Evolutionary conservation across 768 basidiomycete genomes (phyloP).

Genomic region (Mycena crocata): DNA sequence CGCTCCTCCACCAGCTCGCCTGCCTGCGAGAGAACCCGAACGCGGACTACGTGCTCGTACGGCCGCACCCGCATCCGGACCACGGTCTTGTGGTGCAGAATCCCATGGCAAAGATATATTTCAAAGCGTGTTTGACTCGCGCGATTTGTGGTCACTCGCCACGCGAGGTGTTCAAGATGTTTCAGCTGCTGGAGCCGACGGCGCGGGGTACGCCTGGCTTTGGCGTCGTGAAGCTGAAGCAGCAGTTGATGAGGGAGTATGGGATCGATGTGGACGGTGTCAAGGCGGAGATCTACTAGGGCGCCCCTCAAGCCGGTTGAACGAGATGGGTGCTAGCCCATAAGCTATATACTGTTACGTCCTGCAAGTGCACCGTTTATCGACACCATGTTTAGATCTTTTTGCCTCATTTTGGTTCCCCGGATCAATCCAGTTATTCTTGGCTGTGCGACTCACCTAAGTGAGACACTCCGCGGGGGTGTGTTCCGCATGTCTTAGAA

Average conservation of each 20-base stretch:
- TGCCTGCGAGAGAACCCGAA: constrained; percentile 22
- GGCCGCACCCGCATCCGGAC: constrained; percentile 24
- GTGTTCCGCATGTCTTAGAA: too few relatives aligned
- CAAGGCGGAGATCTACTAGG: too few relatives aligned
- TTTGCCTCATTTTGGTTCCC: too few relatives aligned
- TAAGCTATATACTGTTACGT: too few relatives aligned
- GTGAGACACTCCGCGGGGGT: too few relatives aligned
- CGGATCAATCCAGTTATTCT: too few relatives aligned
- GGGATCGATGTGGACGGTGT: too few relatives aligned
- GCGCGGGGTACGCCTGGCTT: constrained; percentile 7
- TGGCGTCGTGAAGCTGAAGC: constrained; percentile 26
- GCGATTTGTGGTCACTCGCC: constrained; percentile 14
- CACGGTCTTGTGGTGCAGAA: constrained; percentile 19
- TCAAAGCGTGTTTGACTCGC: constrained; percentile 10
- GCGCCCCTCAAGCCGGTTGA: too few relatives aligned
- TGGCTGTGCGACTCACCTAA: too few relatives aligned
- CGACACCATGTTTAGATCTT: too few relatives aligned
- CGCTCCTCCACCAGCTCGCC: constrained; percentile 33
- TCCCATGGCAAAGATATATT: constrained; percentile 3
- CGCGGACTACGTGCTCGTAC: constrained; percentile 27
- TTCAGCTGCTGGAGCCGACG: constrained; percentile 9
- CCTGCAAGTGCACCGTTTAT: too few relatives aligned
- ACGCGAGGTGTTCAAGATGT: constrained; percentile 23
- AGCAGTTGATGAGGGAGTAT: constrained; percentile 29
- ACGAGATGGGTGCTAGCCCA: too few relatives aligned